Evolutionary conservation across 305 asterid species (phyloP).

Genomic region (Ilex paraguariensis): DNA sequence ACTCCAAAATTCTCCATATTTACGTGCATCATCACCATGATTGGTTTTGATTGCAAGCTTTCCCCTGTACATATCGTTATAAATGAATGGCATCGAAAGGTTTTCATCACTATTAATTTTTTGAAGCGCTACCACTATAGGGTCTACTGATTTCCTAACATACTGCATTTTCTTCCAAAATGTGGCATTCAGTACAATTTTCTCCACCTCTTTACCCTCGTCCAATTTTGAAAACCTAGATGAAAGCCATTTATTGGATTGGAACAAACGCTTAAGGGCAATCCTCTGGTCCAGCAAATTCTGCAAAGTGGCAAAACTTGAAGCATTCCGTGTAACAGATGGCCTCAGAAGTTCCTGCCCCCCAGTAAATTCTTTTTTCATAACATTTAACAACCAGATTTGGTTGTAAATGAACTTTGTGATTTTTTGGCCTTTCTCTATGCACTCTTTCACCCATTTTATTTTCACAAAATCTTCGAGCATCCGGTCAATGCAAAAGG

Average conservation of each 20-base stretch:
- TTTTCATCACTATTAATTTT: slow-evolving; percentile 62
- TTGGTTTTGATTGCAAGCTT: slow-evolving; percentile 67
- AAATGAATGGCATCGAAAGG: slow-evolving; percentile 76
- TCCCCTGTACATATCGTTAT: slow-evolving; percentile 70
- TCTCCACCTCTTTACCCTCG: slow-evolving; percentile 84
- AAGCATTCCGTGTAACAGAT: slow-evolving; percentile 54
- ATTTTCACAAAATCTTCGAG: slow-evolving; percentile 67
- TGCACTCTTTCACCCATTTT: slow-evolving; percentile 68
- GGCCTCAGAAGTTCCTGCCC: slow-evolving; percentile 80
- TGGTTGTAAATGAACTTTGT: slow-evolving; percentile 79
- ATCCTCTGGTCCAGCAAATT: slow-evolving; percentile 73
- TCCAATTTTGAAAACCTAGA: slow-evolving; percentile 69
- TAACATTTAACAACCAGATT: slow-evolving; percentile 62
- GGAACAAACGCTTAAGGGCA: slow-evolving; percentile 77
- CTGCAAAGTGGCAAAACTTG: slow-evolving; percentile 71
- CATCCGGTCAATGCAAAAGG: slow-evolving; percentile 69
- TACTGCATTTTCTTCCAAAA: slow-evolving; percentile 84
- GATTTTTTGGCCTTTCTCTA: slow-evolving; percentile 77
- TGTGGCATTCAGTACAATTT: slow-evolving; percentile 65
- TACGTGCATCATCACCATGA: slow-evolving; percentile 69
- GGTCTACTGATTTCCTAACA: slow-evolving; percentile 75
- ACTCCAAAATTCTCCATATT: slow-evolving; percentile 74
- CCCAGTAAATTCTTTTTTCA: slow-evolving; percentile 83
- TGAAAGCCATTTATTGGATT: slow-evolving; percentile 78
- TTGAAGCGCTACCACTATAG: slow-evolving; percentile 73